These are phyloP conservation scores for Singerocomus rubriflavus DNA, from an alignment of 1,284 basidiomycete genomes.

Conservation along the genomic window DNA sequence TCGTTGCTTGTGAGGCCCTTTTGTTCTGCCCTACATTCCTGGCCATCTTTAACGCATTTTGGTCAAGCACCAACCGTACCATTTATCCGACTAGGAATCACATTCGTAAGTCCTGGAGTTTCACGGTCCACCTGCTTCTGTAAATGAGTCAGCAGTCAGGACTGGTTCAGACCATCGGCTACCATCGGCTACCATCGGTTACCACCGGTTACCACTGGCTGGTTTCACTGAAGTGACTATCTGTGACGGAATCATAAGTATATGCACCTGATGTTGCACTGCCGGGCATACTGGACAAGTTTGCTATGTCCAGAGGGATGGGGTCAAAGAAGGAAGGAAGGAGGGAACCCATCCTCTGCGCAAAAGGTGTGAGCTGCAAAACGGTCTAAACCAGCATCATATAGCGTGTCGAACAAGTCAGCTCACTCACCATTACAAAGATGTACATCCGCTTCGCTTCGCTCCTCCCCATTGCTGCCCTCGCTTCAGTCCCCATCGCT, in stretches of 20 bases:
- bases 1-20: neutral
- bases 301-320: too few relatives aligned
- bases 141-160: too few relatives aligned
- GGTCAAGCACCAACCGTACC: neutral
- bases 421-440: neutral
- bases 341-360: too few relatives aligned
- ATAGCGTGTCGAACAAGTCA: too few relatives aligned
- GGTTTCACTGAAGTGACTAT: too few relatives aligned
- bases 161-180: too few relatives aligned
- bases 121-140: neutral
- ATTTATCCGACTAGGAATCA: neutral
- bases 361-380: neutral
- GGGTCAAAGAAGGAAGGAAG: neutral
- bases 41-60: neutral
- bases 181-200: too few relatives aligned
- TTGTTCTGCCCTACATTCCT: too few relatives aligned
- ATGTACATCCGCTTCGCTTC: neutral
- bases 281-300: too few relatives aligned
- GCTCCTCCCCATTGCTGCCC: neutral
- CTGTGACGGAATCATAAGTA: neutral
- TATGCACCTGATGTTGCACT: neutral
- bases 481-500: neutral
- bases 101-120: neutral
- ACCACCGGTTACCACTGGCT: too few relatives aligned
- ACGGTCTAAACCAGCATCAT: too few relatives aligned